Conservation (phyloP, 805 yeast genomes). For the Cyberlindnera sargentensis region DNA sequence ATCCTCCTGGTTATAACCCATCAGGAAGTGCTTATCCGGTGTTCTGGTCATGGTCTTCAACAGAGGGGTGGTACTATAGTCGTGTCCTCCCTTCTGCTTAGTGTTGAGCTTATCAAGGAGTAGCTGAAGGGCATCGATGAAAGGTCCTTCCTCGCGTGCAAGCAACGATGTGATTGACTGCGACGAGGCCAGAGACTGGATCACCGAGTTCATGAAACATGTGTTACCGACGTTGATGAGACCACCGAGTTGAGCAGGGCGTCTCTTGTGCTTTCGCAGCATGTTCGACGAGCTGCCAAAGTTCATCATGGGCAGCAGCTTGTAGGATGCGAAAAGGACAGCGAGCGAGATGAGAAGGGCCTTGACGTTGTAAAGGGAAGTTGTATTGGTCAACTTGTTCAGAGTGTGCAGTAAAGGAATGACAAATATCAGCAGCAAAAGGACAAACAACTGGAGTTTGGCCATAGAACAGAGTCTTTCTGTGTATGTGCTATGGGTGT, state of each 20-base stretch:
- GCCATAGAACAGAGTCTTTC: no score
- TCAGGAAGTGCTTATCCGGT: conserved; percentile 67
- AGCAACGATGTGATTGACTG: conserved; percentile 51
- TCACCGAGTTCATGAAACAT: conserved; percentile 88
- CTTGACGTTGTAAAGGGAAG: no score
- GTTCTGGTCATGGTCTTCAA: conserved; percentile 68
- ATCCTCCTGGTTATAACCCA: conserved; percentile 91
- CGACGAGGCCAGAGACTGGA: conserved; percentile 78
- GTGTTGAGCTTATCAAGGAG: conserved; percentile 50
- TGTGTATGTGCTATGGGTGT: no score
- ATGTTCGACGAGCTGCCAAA: no score
- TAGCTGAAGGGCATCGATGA: conserved; percentile 32
- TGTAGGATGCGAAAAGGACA: no score
- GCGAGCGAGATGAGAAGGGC: no score
- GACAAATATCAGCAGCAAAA: no score
- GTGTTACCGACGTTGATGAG: conserved; percentile 87
- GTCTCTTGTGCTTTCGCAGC: conserved; percentile 34
- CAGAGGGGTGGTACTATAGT: conserved; percentile 54
- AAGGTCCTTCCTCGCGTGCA: conserved; percentile 26
- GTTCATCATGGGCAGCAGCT: no score
- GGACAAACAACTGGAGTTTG: no score
- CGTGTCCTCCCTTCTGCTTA: conserved; percentile 41
- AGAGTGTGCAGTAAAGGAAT: no score
- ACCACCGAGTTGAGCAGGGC: conserved; percentile 80
- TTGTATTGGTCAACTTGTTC: no score